Conservation (phyloP, 805 yeast species). For the Metschnikowia arizonensis region DNA sequence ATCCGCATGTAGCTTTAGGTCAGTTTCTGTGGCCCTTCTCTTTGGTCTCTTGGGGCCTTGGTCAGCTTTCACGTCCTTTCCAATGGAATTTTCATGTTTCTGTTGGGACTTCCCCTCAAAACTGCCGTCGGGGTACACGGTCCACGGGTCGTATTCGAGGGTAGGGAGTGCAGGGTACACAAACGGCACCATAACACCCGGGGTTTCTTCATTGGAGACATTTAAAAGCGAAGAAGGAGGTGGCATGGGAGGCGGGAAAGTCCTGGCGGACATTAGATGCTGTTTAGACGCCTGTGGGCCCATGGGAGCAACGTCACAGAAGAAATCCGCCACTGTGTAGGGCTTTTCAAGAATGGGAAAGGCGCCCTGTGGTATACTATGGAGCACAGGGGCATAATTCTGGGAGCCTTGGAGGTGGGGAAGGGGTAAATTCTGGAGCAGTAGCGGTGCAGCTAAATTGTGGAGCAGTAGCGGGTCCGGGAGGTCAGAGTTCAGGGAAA, state of each 20-base stretch:
- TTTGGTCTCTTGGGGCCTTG: background rate
- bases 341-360: constrained; percentile 36
- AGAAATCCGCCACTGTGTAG: constrained; percentile 30
- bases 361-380: constrained; percentile 35
- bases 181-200: constrained; percentile 42
- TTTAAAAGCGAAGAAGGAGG: constrained; percentile 19
- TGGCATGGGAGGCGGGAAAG: constrained; percentile 41
- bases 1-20: background rate
- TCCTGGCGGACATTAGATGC: constrained; percentile 21
- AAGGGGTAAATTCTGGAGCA: constrained; percentile 1
- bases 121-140: constrained; percentile 7
- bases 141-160: constrained; percentile 14
- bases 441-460: background rate
- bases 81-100: background rate
- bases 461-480: background rate
- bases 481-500: background rate
- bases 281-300: constrained; percentile 19
- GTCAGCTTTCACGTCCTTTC: background rate
- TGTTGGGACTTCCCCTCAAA: background rate
- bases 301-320: constrained; percentile 27
- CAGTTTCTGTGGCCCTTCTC: background rate
- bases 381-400: constrained; percentile 21
- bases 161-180: constrained; percentile 42
- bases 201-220: constrained; percentile 1
- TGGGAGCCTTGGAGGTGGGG: background rate